Conservation (phyloP, 495 filamentous ascomycete genomes). For the Podospora comata region DNA sequence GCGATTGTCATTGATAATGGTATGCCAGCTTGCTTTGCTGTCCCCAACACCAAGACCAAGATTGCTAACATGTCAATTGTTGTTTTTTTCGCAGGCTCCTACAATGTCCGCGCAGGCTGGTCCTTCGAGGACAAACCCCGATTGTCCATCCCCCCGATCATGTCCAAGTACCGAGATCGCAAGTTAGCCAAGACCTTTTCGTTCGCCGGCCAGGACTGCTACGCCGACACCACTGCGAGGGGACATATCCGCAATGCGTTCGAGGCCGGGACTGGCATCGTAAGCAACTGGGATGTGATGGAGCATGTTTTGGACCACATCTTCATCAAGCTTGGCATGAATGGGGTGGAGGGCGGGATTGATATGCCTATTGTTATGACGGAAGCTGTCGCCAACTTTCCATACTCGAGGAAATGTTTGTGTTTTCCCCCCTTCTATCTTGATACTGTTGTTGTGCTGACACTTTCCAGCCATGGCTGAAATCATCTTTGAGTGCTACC, state of each 20-base stretch:
- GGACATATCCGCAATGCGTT: constrained; percentile 89
- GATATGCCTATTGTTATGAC: constrained; percentile 93
- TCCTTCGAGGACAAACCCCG: constrained; percentile 81
- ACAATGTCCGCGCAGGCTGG: constrained; percentile 87
- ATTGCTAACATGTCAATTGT: constrained; percentile 9
- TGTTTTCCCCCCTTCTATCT: constrained; percentile 5
- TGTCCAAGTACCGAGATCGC: constrained; percentile 89
- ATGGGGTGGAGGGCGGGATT: constrained; percentile 66
- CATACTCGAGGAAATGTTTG: constrained; percentile 81
- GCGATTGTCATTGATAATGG: constrained; percentile 99
- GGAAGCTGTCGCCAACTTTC: constrained; percentile 85
- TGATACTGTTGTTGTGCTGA: background rate
- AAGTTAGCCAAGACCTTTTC: constrained; percentile 85
- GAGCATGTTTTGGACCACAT: constrained; percentile 89
- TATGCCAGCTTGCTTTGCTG: constrained; percentile 35
- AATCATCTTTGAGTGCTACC: constrained; percentile 93
- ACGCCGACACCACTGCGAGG: constrained; percentile 85
- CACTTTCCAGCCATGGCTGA: constrained; percentile 78
- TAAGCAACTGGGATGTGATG: constrained; percentile 96
- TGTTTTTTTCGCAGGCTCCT: constrained; percentile 61
- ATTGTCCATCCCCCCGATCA: constrained; percentile 78
- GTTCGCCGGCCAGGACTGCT: constrained; percentile 88
- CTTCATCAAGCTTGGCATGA: constrained; percentile 87
- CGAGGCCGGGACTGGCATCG: constrained; percentile 82
- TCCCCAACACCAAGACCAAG: background rate